Conservation (phyloP, 331 rosid genomes). For the Acacia concinna region DNA sequence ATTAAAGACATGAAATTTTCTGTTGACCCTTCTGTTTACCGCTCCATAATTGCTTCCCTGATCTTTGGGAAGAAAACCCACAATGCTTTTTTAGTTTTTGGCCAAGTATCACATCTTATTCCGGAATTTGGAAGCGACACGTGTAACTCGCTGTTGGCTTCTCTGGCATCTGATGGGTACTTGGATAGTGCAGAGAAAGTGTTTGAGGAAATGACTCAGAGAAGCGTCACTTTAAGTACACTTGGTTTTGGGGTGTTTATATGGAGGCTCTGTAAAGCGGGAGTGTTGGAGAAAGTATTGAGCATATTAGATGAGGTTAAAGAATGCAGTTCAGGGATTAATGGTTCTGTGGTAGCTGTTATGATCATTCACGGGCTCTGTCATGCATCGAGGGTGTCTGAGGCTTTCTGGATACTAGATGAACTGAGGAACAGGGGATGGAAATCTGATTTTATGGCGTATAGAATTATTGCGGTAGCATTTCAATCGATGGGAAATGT, state of each 20-base stretch:
- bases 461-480: constrained; percentile 68
- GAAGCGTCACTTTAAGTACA: constrained; percentile 52
- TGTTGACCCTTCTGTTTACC: constrained; percentile 51
- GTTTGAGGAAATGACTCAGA: constrained; percentile 64
- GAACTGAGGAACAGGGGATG: constrained; percentile 71
- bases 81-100: constrained; percentile 56
- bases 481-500: constrained; percentile 50
- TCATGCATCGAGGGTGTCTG: constrained; percentile 49
- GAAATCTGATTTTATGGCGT: constrained; percentile 94
- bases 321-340: constrained; percentile 48
- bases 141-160: constrained; percentile 71
- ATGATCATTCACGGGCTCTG: constrained; percentile 70
- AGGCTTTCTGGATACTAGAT: constrained; percentile 61
- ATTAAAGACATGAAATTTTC: constrained; percentile 48
- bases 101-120: constrained; percentile 22
- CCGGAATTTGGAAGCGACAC: constrained; percentile 47
- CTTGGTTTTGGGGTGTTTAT: constrained; percentile 81
- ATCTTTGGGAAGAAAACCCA: constrained; percentile 49
- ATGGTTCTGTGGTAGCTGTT: constrained; percentile 73
- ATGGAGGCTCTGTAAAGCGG: constrained; percentile 54
- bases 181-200: constrained; percentile 54
- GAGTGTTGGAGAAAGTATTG: constrained; percentile 45
- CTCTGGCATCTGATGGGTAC: constrained; percentile 60
- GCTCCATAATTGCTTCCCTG: constrained; percentile 56
- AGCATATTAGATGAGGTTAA: constrained; percentile 53